These are phyloP conservation scores for Eucalyptus tenuipes DNA, from an alignment of 345 rosid genomes.

Conservation along the genomic window DNA sequence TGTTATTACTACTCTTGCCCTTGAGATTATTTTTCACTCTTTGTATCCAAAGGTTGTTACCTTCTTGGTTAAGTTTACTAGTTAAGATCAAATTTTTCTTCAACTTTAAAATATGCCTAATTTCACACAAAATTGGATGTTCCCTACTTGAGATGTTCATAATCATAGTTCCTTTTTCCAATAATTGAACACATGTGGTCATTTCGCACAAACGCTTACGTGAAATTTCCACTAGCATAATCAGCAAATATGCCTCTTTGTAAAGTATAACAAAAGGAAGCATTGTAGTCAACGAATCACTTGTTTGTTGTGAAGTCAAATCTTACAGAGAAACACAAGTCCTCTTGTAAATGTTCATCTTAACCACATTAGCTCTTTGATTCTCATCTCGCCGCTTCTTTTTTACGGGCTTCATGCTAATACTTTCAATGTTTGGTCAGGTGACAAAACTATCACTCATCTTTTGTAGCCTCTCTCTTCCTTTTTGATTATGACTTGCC, in stretches of 20 bases:
- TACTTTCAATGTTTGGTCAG: rapidly evolving
- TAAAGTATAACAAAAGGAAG: rapidly evolving
- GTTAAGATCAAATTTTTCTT: too few relatives aligned
- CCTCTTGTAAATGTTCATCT: neutral
- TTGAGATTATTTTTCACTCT: neutral
- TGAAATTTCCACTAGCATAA: too few relatives aligned
- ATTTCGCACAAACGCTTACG: rapidly evolving
- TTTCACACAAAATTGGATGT: neutral
- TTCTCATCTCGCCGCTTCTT: rapidly evolving
- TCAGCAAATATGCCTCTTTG: neutral
- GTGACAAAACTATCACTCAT: neutral
- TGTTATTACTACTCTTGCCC: too few relatives aligned
- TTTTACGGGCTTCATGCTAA: neutral
- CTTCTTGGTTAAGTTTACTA: neutral
- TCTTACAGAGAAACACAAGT: rapidly evolving
- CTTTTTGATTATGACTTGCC: neutral
- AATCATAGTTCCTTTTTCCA: too few relatives aligned
- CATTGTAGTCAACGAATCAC: rapidly evolving
- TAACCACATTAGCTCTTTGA: neutral
- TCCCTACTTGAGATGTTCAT: neutral
- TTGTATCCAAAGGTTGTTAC: neutral
- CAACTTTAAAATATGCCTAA: rapidly evolving
- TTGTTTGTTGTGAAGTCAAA: neutral
- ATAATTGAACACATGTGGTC: neutral
- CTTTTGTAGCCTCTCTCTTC: neutral